Conservation (phyloP, 192 early-diverging fungal species). For the Geosiphon pyriformis region DNA sequence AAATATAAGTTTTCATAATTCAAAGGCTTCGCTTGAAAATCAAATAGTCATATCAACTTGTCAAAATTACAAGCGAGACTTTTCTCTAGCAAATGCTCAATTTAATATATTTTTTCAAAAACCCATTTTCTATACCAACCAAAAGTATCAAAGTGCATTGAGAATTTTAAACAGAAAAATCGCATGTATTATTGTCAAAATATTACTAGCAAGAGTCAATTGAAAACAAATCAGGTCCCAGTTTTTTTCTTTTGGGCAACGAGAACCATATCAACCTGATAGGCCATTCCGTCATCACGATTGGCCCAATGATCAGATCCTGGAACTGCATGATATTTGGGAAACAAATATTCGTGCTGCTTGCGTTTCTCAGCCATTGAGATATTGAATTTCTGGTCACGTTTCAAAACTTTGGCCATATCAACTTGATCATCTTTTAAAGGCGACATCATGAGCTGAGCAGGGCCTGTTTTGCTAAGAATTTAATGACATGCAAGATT, state of each 20-base stretch:
- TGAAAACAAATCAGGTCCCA: no score
- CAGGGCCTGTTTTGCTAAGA: conserved; percentile 32
- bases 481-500: neutral
- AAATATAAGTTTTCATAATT: no score
- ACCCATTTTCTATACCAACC: no score
- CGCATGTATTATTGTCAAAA: no score
- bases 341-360: conserved; percentile 1
- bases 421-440: conserved; percentile 39
- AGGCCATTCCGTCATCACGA: neutral
- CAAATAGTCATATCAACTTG: no score
- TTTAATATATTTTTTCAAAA: no score
- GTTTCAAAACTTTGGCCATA: conserved; percentile 20
- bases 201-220: no score
- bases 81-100: no score
- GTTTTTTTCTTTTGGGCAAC: conserved; percentile 7
- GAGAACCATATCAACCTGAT: conserved; percentile 1
- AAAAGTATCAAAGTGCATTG: no score
- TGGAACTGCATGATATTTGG: neutral
- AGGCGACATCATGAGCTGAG: conserved; percentile 42
- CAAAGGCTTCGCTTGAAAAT: no score
- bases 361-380: conserved; percentile 23
- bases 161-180: no score
- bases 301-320: neutral
- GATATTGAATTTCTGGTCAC: conserved; percentile 29
- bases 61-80: no score